Evolutionary conservation across 331 rosid species (phyloP), one percentile per base, ranked within the genome.

Genomic region (Prunus yedoensis): DNA sequence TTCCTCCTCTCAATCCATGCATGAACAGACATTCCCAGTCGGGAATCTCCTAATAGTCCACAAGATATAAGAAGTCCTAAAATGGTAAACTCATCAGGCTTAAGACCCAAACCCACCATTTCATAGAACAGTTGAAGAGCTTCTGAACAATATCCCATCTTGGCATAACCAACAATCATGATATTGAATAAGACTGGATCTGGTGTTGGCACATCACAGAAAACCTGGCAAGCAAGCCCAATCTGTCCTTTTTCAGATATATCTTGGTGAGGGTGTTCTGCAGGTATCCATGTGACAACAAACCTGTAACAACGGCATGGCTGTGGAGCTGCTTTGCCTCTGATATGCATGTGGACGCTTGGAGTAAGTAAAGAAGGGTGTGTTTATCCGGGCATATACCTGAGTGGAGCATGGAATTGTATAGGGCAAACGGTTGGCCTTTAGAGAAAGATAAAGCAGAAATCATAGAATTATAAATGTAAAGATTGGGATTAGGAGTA

Each of bases 11-110:
- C 82, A 70, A 84, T 83, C 93, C 90, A 81, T 45, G 82, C 85
- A 83, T 89, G 93, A 70, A 82, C 82, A 77, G 93, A 89, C 74
- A 81, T 89, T 64, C 89, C 93, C 50, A 89, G 71, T 63, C 58
- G 72, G 11, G 66, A 43, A 79, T 82, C 81, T 76, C 83, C 78
- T 54, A 80, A 58, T 20, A 45, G 81, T 41, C 88, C 87, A 63
- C 89, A 89, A 21, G 66, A 82, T 77, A 86, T 4, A 52, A 84
- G 74, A 50, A 89, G 89, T 64, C 93, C 88, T 30, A 84, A 47
- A 59, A 84, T 75, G 70, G 90, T 83, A 76, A 70, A 75, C 56
- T 84, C 93, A 71, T 84, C 93, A 4, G 85, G 78, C 77, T 78
- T 59, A 59, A 82, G 79, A 68, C 79, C 85, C 63, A 59, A 77